phyloP scores from a whole-genome alignment of 2,329 filamentous ascomycete genomes.

The Sporothrix variecibatus region DNA sequence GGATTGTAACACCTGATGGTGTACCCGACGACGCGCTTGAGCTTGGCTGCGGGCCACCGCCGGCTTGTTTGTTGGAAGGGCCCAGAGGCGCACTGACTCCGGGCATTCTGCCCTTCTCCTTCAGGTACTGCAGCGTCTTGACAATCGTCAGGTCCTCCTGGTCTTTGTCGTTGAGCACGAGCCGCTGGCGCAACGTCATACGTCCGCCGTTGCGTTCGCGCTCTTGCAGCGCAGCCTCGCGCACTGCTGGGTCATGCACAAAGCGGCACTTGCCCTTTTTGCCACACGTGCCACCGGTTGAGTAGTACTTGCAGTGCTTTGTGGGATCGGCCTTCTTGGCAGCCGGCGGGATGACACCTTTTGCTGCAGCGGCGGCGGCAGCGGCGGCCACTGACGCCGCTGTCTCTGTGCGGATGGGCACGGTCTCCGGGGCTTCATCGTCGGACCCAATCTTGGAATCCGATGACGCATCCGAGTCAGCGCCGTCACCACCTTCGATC shows the following conservation, averaged over 20 bases:
- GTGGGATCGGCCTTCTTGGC: conserved; percentile 61
- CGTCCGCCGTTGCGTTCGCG: conserved; percentile 65
- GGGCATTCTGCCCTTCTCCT: conserved; percentile 58
- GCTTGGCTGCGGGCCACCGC: not conserved
- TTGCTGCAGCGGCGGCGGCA: not conserved
- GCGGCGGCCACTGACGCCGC: conserved; percentile 26
- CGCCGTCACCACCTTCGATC: conserved; percentile 49
- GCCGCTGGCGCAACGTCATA: conserved; percentile 65
- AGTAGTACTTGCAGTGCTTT: conserved; percentile 71
- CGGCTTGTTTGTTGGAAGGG: not conserved
- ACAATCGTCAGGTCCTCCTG: conserved; percentile 67
- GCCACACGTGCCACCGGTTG: conserved; percentile 67
- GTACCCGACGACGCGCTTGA: not conserved
- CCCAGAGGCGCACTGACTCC: conserved; percentile 28
- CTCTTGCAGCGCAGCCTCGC: conserved; percentile 64
- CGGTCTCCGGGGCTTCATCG: conserved; percentile 58
- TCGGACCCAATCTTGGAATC: conserved; percentile 38
- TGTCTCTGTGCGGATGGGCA: conserved; percentile 51
- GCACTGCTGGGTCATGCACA: conserved; percentile 65
- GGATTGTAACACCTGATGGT: not conserved
- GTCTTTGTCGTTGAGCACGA: conserved; percentile 67
- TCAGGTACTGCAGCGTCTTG: conserved; percentile 66
- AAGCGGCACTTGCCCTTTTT: conserved; percentile 77
- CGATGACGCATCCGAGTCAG: conserved; percentile 34
- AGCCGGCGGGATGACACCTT: conserved; percentile 43